phyloP scores from a whole-genome alignment of 2,329 filamentous ascomycete species.

The Zelopaecilomyces penicillatus region DNA sequence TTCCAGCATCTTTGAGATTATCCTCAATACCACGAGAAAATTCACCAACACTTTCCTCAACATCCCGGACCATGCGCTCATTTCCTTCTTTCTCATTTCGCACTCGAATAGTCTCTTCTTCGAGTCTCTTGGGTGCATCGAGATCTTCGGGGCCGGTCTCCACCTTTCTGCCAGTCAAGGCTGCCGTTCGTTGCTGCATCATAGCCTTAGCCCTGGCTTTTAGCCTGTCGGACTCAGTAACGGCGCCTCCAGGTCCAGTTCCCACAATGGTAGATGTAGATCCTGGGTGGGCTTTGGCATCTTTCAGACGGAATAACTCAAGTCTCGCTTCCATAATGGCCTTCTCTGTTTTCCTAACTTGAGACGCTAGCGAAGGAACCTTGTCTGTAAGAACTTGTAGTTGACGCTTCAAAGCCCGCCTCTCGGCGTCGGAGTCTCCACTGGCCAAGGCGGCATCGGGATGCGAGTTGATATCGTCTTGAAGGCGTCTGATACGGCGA shows the following conservation, averaged over 20 bases:
- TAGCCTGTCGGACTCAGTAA: constrained; percentile 89
- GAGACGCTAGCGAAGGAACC: constrained; percentile 83
- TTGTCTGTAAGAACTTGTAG: constrained; percentile 83
- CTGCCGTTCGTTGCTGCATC: constrained; percentile 96
- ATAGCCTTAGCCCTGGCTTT: constrained; percentile 94
- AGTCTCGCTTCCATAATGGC: constrained; percentile 85
- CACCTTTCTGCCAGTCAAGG: constrained; percentile 76
- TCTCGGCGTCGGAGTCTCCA: constrained; percentile 80
- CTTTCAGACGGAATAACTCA: constrained; percentile 86
- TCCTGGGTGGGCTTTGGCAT: constrained; percentile 83
- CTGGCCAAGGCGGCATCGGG: constrained; percentile 63
- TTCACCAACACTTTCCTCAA: constrained; percentile 90
- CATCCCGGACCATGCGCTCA: constrained; percentile 91
- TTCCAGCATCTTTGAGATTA: constrained; percentile 70
- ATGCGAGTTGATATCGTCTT: constrained; percentile 90
- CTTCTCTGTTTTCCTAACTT: constrained; percentile 84
- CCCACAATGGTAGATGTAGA: constrained; percentile 77
- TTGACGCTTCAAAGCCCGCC: constrained; percentile 77
- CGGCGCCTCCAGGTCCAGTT: constrained; percentile 79
- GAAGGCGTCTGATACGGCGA: constrained; percentile 79
- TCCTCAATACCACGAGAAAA: constrained; percentile 81
- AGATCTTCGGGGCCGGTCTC: constrained; percentile 61
- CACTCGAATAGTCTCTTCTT: constrained; percentile 77
- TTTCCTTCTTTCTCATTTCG: constrained; percentile 86
- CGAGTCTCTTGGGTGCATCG: constrained; percentile 74